These are phyloP conservation scores for Ambrosiella cleistominuta DNA, from an alignment of 2,329 filamentous ascomycete species.

Conservation along the genomic window DNA sequence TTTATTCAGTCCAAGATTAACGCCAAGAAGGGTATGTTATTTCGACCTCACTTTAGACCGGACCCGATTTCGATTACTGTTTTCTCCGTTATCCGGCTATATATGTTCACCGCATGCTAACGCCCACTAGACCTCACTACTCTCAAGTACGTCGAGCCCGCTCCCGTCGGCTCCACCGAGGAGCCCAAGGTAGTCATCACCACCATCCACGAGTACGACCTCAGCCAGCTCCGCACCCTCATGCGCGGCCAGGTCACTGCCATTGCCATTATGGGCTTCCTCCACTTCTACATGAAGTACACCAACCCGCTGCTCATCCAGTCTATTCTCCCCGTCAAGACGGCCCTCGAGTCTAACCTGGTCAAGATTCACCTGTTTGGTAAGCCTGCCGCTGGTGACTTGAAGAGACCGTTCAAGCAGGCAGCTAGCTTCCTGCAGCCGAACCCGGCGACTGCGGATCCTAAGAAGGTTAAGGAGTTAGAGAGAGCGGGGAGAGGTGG, in stretches of 20 bases:
- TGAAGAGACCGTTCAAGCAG: conserved; percentile 92
- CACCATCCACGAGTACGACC: conserved; percentile 89
- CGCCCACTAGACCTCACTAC: conserved; percentile 64
- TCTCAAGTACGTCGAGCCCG: conserved; percentile 94
- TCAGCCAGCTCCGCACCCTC: conserved; percentile 60
- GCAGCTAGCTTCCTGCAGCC: conserved; percentile 65
- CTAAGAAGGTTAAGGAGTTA: conserved; percentile 66
- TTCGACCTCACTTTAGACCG: background rate
- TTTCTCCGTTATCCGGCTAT: background rate
- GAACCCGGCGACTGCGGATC: conserved; percentile 70
- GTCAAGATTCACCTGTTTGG: conserved; percentile 91
- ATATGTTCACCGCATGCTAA: no score
- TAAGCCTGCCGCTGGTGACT: conserved; percentile 68
- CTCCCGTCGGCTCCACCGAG: conserved; percentile 81
- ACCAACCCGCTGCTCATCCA: conserved; percentile 98
- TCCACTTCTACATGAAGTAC: conserved; percentile 99
- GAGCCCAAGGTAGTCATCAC: conserved; percentile 94
- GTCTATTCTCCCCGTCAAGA: conserved; percentile 95
- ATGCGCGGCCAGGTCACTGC: conserved; percentile 92
- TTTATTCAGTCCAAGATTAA: conserved; percentile 76
- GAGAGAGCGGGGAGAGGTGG: conserved; percentile 59
- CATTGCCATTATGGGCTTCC: conserved; percentile 92
- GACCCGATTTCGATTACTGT: background rate
- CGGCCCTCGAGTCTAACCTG: conserved; percentile 84
- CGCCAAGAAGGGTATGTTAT: conserved; percentile 76